These are phyloP conservation scores for Cucumis cinereus DNA, from an alignment of 306 rosid species.

Conservation along the genomic window DNA sequence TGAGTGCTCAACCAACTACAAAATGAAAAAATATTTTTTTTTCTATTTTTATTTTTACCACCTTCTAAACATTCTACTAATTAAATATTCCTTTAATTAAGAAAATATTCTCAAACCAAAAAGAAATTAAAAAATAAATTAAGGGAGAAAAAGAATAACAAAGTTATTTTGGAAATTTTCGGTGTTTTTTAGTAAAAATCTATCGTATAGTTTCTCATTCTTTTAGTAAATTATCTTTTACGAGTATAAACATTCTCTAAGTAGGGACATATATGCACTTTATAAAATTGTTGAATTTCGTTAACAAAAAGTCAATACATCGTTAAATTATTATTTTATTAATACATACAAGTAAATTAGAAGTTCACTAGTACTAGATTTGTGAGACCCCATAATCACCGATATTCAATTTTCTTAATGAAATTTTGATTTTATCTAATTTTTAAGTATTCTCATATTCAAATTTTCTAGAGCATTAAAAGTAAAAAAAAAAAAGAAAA, in stretches of 20 bases:
- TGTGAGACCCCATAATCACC: no score
- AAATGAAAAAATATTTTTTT: not conserved
- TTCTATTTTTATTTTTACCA: not conserved
- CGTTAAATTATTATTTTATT: not conserved
- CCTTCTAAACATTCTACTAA: not conserved
- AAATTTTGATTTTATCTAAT: no score
- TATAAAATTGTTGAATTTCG: no score
- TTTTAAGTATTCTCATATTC: no score
- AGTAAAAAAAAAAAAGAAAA: no score
- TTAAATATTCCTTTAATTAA: not conserved
- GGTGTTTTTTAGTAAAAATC: not conserved
- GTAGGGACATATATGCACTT: no score
- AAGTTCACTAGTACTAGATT: no score
- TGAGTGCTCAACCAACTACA: slow-evolving; percentile 6
- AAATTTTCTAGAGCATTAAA: no score
- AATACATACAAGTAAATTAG: not conserved
- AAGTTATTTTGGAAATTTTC: not conserved
- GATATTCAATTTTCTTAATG: no score
- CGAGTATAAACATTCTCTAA: no score
- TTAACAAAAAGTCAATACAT: not conserved
- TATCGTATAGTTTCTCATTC: no score
- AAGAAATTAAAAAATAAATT: not conserved
- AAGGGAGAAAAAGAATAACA: not conserved
- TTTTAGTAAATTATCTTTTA: no score
- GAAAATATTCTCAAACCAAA: not conserved